Evolutionary conservation across 768 basidiomycete genomes (phyloP), one percentile per base, ranked within the genome.

Genomic region (Leccinum uliginosum): DNA sequence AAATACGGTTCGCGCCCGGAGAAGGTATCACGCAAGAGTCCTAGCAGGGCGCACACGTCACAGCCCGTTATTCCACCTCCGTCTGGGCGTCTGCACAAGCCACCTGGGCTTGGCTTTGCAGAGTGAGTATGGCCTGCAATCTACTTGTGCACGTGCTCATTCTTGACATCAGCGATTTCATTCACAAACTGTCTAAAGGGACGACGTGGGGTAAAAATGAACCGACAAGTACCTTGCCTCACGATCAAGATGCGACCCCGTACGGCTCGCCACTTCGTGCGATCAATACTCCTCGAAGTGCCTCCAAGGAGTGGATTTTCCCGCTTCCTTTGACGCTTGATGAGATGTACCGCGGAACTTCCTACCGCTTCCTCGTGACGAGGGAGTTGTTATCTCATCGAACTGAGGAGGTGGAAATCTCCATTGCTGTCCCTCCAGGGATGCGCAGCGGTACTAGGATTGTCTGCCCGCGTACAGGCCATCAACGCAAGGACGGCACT

Each of bases 251-350:
- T 27, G 53, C 60, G 43, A 59, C 48, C 10, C 50, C 62, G 2
- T 77, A 71, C 53, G 69, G 67, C 6, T 73, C 77, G 32, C 78
- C 78, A 12, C 70, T 81, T 17, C 70, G 55, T 63, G 67, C 58
- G 67, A 78, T 58, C 67, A 78, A 62, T 71, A 77, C 57, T 60
- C 77, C 58, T 51, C 63, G 70, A 43, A 77, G 76, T 26, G 60
- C 66, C 43, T 75, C 78, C 29, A 79, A 79, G 59, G 86, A 87
- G 66, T 88, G 86, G 85, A 73, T 80, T n/a, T 87, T 85, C 71
- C 80, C 84, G 0, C 78, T 89, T 6, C 73, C 76, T 17, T 69
- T 87, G 54, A 77, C 80, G 2, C 77, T 89, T 19, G 83, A 87
- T 56, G 85, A 87, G 59, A 74, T 88, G 34, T 83, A 79, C 66